A percentile compares a stretch with the other conserved stretches of the same genome.
Evolutionary conservation across 257 asterid species (phyloP).

Genomic region (Primulina tabacum): DNA sequence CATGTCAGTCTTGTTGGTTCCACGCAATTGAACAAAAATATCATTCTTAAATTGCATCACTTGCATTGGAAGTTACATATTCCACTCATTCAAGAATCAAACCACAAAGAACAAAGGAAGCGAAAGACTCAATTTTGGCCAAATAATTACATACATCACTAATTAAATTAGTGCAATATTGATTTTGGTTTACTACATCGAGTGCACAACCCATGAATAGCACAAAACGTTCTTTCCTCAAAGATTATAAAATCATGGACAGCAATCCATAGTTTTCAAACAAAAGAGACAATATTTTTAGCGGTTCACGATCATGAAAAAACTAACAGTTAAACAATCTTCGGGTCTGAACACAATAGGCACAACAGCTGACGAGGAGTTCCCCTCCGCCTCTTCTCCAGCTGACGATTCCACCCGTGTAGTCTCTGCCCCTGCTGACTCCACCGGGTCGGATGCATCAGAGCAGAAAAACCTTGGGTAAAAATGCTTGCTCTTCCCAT

Average conservation of each 20-base stretch:
- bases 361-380: constrained; percentile 65
- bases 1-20: background rate
- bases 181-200: background rate
- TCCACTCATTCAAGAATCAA: background rate
- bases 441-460: constrained; percentile 48
- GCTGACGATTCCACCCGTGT: constrained; percentile 35
- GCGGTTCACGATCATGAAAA: constrained; percentile 7
- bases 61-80: background rate
- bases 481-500: constrained; percentile 33
- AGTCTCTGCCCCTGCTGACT: constrained; percentile 40
- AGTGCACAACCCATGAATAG: background rate
- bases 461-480: constrained; percentile 70
- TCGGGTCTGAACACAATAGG: constrained; percentile 80
- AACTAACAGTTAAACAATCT: constrained; percentile 80
- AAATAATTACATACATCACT: background rate
- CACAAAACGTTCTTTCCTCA: background rate
- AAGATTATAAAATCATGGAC: no score
- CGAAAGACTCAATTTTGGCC: background rate
- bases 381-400: constrained; percentile 48
- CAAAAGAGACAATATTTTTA: background rate
- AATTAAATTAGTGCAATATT: background rate
- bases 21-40: background rate
- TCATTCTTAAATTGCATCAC: background rate
- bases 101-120: constrained; percentile 2
- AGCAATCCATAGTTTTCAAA: background rate